These are phyloP conservation scores for Vaccinium macrocarpon DNA, from an alignment of 148 eudicot species.

Conservation along the genomic window DNA sequence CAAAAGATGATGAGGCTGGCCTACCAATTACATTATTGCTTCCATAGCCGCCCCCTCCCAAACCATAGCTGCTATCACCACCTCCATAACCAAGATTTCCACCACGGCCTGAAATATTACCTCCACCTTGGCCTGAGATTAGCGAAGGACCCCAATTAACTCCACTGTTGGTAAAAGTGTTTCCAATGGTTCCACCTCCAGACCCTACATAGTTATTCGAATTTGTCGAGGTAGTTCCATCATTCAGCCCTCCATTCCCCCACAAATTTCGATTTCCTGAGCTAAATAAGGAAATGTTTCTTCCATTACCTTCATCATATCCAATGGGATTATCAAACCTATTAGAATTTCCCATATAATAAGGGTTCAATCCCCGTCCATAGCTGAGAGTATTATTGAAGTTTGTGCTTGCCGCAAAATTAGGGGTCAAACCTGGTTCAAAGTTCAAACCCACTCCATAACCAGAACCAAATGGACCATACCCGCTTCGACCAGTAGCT, in stretches of 20 bases:
- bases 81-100: constrained; percentile 50
- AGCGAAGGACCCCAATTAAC: constrained; percentile 39
- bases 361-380: constrained; percentile 33
- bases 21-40: constrained; percentile 38
- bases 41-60: constrained; percentile 46
- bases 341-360: constrained; percentile 31
- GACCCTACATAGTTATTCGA: constrained; percentile 19
- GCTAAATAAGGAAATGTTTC: constrained; percentile 29
- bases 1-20: constrained; percentile 43
- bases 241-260: constrained; percentile 29
- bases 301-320: constrained; percentile 25
- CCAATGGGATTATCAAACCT: constrained; percentile 30
- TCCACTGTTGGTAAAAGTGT: constrained; percentile 22
- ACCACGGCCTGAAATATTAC: constrained; percentile 30
- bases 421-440: constrained; percentile 44
- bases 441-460: constrained; percentile 51
- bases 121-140: constrained; percentile 41
- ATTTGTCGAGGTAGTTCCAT: constrained; percentile 14
- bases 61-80: constrained; percentile 41
- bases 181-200: constrained; percentile 23
- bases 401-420: constrained; percentile 38
- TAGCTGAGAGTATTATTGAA: constrained; percentile 26
- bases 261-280: constrained; percentile 29
- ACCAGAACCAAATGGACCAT: constrained; percentile 44
- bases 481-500: constrained; percentile 41